Conservation (phyloP, 441 rosid genomes). For the Sinapis alba region DNA sequence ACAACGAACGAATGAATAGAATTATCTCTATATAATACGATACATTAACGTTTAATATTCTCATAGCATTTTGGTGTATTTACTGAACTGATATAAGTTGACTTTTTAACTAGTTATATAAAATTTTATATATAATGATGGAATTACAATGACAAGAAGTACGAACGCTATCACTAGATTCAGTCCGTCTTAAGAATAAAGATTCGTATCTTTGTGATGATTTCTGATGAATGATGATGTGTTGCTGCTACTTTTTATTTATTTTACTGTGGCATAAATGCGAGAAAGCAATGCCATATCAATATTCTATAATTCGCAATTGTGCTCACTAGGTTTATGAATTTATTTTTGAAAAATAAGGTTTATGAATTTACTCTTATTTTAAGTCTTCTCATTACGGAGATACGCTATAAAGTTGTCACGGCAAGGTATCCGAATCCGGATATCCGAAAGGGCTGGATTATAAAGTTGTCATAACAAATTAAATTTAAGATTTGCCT, state of each 20-base stretch:
- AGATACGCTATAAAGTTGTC: conserved; percentile 15
- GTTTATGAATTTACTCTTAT: background rate
- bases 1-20: conserved; percentile 26
- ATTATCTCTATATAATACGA: background rate
- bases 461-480: too few species aligned
- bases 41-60: conserved; percentile 21
- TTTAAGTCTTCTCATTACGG: conserved; percentile 2
- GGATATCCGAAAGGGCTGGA: too few species aligned
- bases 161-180: conserved; percentile 11
- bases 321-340: background rate
- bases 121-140: conserved; percentile 12
- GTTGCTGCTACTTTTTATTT: background rate
- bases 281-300: background rate
- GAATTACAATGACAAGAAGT: conserved; percentile 5
- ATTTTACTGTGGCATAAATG: conserved; percentile 9
- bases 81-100: too few species aligned
- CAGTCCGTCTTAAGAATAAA: conserved; percentile 15
- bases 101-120: background rate
- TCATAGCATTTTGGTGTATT: background rate
- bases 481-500: too few species aligned
- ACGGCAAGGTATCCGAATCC: background rate
- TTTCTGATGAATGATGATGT: conserved; percentile 22
- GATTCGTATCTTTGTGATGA: background rate
- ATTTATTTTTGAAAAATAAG: background rate
- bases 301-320: background rate